Percentiles rank a stretch among this genome's conserved stretches.
phyloP scores from a whole-genome alignment of 2,329 filamentous ascomycete genomes.

The Arthrobotrys iridis region DNA sequence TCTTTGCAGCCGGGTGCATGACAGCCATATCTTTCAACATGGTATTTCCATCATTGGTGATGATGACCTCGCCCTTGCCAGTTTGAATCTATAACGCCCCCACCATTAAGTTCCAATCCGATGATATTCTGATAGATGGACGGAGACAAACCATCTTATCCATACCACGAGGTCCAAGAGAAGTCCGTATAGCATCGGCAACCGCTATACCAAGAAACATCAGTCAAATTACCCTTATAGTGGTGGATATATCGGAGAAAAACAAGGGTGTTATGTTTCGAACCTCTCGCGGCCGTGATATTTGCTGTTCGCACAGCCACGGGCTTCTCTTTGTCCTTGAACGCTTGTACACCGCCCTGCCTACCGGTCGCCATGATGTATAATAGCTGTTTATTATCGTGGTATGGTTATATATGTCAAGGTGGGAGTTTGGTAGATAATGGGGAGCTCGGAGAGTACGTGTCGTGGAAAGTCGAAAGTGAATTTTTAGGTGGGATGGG shows the following conservation, averaged over 20 bases:
- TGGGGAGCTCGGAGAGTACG: conserved; percentile 20
- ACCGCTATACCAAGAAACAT: conserved; percentile 71
- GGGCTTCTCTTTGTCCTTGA: conserved; percentile 85
- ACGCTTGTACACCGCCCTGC: conserved; percentile 40
- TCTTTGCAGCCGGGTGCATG: conserved; percentile 99
- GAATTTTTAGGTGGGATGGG: conserved; percentile 52
- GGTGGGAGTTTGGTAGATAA: conserved; percentile 1
- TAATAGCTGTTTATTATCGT: neutral
- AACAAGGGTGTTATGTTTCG: conserved; percentile 56
- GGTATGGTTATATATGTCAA: conserved; percentile 22
- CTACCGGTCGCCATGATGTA: conserved; percentile 48
- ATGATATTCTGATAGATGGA: neutral
- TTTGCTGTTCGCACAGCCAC: conserved; percentile 95
- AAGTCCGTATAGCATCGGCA: conserved; percentile 89
- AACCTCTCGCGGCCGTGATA: conserved; percentile 96
- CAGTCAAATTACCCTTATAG: neutral
- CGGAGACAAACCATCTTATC: conserved; percentile 83
- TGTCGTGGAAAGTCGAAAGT: conserved; percentile 41
- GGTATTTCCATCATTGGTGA: conserved; percentile 99
- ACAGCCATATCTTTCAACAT: conserved; percentile 99
- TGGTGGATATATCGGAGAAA: neutral
- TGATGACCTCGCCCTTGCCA: conserved; percentile 95
- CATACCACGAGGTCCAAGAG: conserved; percentile 95
- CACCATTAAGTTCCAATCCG: conserved; percentile 46
- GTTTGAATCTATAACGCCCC: conserved; percentile 76